Percentiles rank a stretch among this genome's conserved stretches.
Evolutionary conservation across 106 monocot species (phyloP).

Genomic region (Dendrobium chrysotoxum): DNA sequence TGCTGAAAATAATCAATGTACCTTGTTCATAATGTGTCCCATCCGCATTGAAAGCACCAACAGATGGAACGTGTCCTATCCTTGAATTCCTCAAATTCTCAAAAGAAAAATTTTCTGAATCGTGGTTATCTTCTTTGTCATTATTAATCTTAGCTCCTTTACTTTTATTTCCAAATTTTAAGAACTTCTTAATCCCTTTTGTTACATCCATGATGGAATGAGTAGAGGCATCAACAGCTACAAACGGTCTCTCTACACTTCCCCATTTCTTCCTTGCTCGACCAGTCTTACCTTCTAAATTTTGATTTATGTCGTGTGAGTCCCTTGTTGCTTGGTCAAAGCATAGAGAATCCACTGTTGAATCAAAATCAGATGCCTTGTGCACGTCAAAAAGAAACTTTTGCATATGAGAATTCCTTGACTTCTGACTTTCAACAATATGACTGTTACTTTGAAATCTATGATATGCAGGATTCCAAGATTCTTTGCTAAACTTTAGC

Average conservation of each 20-base stretch:
- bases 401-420: constrained; percentile 15
- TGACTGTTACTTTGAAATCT: neutral
- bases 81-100: neutral
- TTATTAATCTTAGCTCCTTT: constrained; percentile 26
- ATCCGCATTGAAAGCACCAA: neutral
- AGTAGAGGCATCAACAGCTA: too few species aligned
- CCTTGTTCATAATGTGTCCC: neutral
- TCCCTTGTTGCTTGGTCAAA: constrained; percentile 21
- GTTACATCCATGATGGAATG: constrained; percentile 24
- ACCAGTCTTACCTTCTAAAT: constrained; percentile 26
- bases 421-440: neutral
- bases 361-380: constrained; percentile 34
- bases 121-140: constrained; percentile 25
- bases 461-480: constrained; percentile 11
- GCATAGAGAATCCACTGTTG: constrained; percentile 23
- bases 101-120: constrained; percentile 14
- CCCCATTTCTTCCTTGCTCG: constrained; percentile 52
- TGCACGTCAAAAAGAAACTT: constrained; percentile 10
- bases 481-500: constrained; percentile 12
- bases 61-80: constrained; percentile 5
- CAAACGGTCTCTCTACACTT: constrained; percentile 34
- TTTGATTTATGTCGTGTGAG: constrained; percentile 19
- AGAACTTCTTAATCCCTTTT: constrained; percentile 44
- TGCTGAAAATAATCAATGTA: neutral
- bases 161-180: constrained; percentile 52